Evolutionary conservation across 1,284 basidiomycete species (phyloP), one percentile per base, ranked within the genome.

Genomic region (Apiotrichum siamense): DNA sequence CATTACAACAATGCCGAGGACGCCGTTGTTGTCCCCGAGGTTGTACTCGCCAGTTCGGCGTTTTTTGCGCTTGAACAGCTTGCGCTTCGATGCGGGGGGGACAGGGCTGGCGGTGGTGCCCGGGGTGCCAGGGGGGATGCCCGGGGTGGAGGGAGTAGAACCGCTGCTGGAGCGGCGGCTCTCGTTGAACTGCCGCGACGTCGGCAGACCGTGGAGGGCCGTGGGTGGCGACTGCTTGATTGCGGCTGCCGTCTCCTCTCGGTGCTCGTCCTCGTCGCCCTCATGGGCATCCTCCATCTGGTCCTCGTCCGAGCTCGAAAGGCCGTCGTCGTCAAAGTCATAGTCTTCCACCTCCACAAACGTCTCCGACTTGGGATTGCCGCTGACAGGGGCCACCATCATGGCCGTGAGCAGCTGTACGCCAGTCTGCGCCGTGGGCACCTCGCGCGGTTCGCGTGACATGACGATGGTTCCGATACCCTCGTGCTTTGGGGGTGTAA

Each of bases 1-100:
- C 54, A 93, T 73, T 83, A 96, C 88, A 41, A 96, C 92, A 54
- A 98, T 91, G 1, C 96, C 94, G 3, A 96, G 76, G 39, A 97
- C 86, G 65, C 73, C 70, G 44, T 66, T 64, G 44, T 67, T 79
- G 1, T 83, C 78, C 32, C 81, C 81, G 62, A 90, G 83, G 63
- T 85, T 84, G 72, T 80, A 90, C 29, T 76, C 75, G 48, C 72
- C 47, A 24, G 26, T 12, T 20, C 32, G 47, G 47, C 39, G 46
- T 44, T 51, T 44, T 27, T 35, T 45, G 33, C 53, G 53, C 18
- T 46, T 49, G 53, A 55, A 55, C 15, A 50, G 40, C 31, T 24
- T 45, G 35, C 48, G 41, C 41, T 32, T 21, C 32, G 31, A 29
- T 15, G 13, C 13, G 46, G 35, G 39, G 37, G 12, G 31, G 17